Percentiles rank a stretch among this genome's conserved stretches.
phyloP scores from a whole-genome alignment of 2,329 filamentous ascomycete genomes.

The Talaromyces atroroseus region DNA sequence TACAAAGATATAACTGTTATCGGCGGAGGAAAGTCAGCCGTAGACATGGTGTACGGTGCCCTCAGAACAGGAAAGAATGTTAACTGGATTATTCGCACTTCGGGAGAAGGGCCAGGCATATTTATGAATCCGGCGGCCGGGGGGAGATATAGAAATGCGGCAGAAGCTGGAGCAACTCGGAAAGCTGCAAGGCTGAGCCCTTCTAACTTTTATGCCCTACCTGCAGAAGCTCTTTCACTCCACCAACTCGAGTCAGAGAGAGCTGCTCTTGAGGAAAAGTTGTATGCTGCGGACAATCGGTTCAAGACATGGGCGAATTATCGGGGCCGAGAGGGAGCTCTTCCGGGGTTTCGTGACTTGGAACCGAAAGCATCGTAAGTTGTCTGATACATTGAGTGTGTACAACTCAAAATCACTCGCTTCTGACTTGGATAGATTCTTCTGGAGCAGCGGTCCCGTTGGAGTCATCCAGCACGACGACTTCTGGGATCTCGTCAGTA shows the following conservation, averaged over 20 bases:
- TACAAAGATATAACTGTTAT: conserved; percentile 7
- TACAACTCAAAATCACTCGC: not conserved
- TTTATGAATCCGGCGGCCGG: conserved; percentile 6
- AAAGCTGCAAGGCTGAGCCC: conserved; percentile 3
- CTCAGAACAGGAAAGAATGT: conserved; percentile 3
- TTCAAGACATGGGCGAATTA: conserved; percentile 9
- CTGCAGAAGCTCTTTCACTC: not conserved
- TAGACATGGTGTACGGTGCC: conserved; percentile 6
- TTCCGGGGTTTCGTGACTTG: conserved; percentile 6
- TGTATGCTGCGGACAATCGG: conserved; percentile 5
- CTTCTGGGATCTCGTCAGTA: conserved; percentile 7
- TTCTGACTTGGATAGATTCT: conserved; percentile 5
- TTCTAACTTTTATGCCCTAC: conserved; percentile 4
- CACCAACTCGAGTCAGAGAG: conserved; percentile 5
- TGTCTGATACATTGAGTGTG: not conserved
- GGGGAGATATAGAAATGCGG: conserved; percentile 7
- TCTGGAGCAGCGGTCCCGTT: conserved; percentile 7
- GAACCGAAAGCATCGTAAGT: conserved; percentile 7
- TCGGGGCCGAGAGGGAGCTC: conserved; percentile 3
- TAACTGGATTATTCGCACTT: conserved; percentile 7
- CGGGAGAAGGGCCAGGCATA: conserved; percentile 6
- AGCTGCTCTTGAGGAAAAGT: conserved; percentile 4
- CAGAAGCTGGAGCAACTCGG: conserved; percentile 5
- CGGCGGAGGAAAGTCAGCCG: conserved; percentile 6
- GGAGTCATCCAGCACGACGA: conserved; percentile 6